Conservation (phyloP, 768 basidiomycete genomes). For the Suillus plorans region DNA sequence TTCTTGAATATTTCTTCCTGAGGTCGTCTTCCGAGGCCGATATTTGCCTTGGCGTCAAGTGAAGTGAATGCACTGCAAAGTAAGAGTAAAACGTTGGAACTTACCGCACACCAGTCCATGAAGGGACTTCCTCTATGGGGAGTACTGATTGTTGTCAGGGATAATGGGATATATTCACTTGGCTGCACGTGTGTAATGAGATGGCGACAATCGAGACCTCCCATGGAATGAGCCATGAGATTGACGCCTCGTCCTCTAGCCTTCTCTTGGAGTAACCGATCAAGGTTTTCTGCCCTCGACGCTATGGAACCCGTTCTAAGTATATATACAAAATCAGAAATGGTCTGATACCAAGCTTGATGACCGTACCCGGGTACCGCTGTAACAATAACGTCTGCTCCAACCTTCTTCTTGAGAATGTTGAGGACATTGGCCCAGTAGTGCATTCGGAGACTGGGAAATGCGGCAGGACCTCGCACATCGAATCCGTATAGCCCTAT, state of each 20-base stretch:
- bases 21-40: constrained; percentile 81
- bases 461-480: constrained; percentile 77
- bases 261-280: constrained; percentile 65
- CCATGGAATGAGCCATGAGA: constrained; percentile 97
- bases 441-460: constrained; percentile 83
- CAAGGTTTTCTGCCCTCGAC: constrained; percentile 73
- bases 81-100: constrained; percentile 28
- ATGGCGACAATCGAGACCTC: constrained; percentile 92
- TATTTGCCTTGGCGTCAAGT: constrained; percentile 61
- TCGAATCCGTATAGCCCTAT: constrained; percentile 94
- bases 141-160: constrained; percentile 86
- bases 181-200: constrained; percentile 87
- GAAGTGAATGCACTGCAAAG: constrained; percentile 5
- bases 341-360: not conserved
- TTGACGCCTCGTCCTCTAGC: constrained; percentile 82
- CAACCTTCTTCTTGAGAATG: constrained; percentile 75
- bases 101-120: constrained; percentile 97
- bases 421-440: constrained; percentile 92
- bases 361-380: constrained; percentile 82
- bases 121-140: constrained; percentile 97
- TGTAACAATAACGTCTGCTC: constrained; percentile 95
- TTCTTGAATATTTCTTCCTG: constrained; percentile 17
- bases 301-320: constrained; percentile 85
- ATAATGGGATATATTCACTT: constrained; percentile 78
- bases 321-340: not conserved